Percentiles rank a stretch among this genome's conserved stretches.
Conservation (phyloP, 768 basidiomycete genomes). For the Termitomyces sp. region DNA sequence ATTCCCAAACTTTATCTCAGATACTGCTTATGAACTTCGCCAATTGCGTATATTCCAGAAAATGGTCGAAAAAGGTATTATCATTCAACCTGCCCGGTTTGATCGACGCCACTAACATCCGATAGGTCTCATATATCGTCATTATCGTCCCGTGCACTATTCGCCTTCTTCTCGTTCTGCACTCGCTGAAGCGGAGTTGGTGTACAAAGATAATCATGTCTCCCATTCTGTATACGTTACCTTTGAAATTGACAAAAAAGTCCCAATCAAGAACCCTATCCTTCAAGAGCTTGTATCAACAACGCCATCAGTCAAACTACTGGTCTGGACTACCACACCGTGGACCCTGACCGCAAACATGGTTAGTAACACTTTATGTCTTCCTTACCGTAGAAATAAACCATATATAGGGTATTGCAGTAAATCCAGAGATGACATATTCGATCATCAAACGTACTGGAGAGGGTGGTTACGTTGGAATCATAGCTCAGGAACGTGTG, state of each 20-base stretch:
- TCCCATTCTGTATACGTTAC: slow-evolving; percentile 86
- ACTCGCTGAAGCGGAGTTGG: slow-evolving; percentile 90
- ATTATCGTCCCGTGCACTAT: slow-evolving; percentile 88
- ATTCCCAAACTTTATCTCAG: slow-evolving; percentile 31
- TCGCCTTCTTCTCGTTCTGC: slow-evolving; percentile 94
- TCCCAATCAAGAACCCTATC: slow-evolving; percentile 13
- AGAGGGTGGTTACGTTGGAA: slow-evolving; percentile 20
- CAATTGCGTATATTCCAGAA: slow-evolving; percentile 80
- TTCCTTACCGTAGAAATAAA: neutral
- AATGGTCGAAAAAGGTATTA: slow-evolving; percentile 80
- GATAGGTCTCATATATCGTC: slow-evolving; percentile 75
- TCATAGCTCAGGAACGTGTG: slow-evolving; percentile 51
- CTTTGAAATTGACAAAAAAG: slow-evolving; percentile 52
- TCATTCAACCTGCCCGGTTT: neutral
- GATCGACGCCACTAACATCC: neutral
- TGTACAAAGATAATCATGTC: slow-evolving; percentile 83
- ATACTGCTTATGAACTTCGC: slow-evolving; percentile 82
- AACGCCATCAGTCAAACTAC: slow-evolving; percentile 38
- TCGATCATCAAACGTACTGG: slow-evolving; percentile 33
- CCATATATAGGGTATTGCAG: slow-evolving; percentile 72
- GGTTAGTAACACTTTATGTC: slow-evolving; percentile 38
- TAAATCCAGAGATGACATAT: slow-evolving; percentile 72
- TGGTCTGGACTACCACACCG: slow-evolving; percentile 97
- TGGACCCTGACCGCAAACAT: slow-evolving; percentile 97
- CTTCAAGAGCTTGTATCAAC: slow-evolving; percentile 28